Evolutionary conservation across 768 basidiomycete genomes (phyloP), one percentile per base, ranked within the genome.

Genomic region (Lentinula detonsa): DNA sequence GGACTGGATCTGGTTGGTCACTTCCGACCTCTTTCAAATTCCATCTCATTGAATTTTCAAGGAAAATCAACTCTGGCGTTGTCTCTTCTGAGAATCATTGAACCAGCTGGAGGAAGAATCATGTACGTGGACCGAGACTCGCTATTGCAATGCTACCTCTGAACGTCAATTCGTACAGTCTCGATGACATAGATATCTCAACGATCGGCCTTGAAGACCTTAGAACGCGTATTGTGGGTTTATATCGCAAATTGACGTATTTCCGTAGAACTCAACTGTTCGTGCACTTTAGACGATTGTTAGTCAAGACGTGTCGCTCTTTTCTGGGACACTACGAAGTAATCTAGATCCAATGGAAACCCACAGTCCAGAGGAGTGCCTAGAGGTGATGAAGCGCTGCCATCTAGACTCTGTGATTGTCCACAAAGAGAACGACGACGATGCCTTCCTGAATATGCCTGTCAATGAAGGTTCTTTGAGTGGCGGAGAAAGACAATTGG

Each of bases 401-500:
- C 88, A 88, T 66, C 72, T 90, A 16, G 73, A 70, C 9, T 71
- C 77, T 3, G 70, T 81, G 35, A 74, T 87, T 18, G 73, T 71
- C 16, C 73, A 76, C 59, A 69, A 70, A 16, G 65, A 72, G 8
- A 71, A 70, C 5, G 70, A 71, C 11, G 73, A 75, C 54, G 65
- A 73, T 1, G 73, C 73, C 8, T 59, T 75, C 16, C 75, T 93
- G 13, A 83, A 88, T 61, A 83, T 86, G 71, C 76, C 81, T 0
- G 85, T 93, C 33, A 84, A 81, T 59, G 82, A 84, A 23, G 86
- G 85, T 16, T 84, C 85, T 55, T 73, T 91, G 65, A 85, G 86
- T 56, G 88, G 88, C 13, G 91, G 92, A 40, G 90, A 93, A 69
- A 79, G 90, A 50, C 93, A 95, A 64, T 75, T 90, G 1, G 77